phyloP scores from a whole-genome alignment of 2,329 filamentous ascomycete genomes.

The Rhinocladiella mackenziei region DNA sequence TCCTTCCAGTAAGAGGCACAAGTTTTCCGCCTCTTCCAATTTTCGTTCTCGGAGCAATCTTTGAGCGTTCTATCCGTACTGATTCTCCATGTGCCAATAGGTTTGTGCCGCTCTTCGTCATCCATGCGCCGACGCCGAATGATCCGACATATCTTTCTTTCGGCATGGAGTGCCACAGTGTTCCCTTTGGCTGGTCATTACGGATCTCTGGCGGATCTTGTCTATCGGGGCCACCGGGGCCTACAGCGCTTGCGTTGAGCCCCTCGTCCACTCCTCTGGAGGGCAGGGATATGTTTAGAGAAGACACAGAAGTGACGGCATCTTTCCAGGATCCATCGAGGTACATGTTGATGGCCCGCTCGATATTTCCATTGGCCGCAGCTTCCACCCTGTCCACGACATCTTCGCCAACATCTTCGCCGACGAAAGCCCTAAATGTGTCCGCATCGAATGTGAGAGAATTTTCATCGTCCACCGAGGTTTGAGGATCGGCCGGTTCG shows the following conservation, averaged over 20 bases:
- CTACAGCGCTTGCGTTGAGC: slow-evolving; percentile 7
- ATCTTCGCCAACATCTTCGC: slow-evolving; percentile 45
- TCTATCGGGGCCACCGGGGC: not conserved
- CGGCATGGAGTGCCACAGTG: slow-evolving; percentile 45
- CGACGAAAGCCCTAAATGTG: slow-evolving; percentile 57
- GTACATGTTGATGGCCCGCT: slow-evolving; percentile 61
- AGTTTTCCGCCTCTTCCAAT: slow-evolving; percentile 45
- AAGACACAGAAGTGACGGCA: not conserved
- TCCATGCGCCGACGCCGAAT: slow-evolving; percentile 88
- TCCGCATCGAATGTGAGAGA: slow-evolving; percentile 49
- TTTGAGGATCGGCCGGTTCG: slow-evolving; percentile 15
- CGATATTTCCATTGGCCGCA: slow-evolving; percentile 51
- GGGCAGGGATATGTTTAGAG: slow-evolving; percentile 2
- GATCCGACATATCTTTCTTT: slow-evolving; percentile 75
- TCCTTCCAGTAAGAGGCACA: slow-evolving; percentile 40
- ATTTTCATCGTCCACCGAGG: slow-evolving; percentile 4
- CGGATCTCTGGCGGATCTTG: not conserved
- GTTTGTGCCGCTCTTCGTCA: slow-evolving; percentile 73
- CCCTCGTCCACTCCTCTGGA: slow-evolving; percentile 17
- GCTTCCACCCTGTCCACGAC: slow-evolving; percentile 48
- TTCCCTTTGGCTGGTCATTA: slow-evolving; percentile 23
- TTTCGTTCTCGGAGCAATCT: slow-evolving; percentile 58
- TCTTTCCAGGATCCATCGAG: slow-evolving; percentile 60
- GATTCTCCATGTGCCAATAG: slow-evolving; percentile 74
- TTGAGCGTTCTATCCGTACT: slow-evolving; percentile 84